Percentiles rank a stretch among this genome's conserved stretches.
Conservation (phyloP, 2,329 filamentous ascomycete species). For the Colletotrichum caudatum region DNA sequence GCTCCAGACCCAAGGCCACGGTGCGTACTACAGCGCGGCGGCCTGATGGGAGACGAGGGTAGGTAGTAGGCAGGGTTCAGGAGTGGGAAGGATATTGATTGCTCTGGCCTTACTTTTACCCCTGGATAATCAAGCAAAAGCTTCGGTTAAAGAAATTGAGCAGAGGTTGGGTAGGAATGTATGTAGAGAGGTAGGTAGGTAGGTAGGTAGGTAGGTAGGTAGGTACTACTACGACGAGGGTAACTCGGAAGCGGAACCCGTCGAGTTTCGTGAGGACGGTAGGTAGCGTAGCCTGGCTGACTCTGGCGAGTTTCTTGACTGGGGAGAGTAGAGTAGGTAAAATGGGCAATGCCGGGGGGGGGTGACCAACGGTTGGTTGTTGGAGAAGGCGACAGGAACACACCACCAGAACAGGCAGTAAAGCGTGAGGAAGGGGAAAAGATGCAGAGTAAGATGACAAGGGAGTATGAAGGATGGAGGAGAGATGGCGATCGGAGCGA, state of each 20-base stretch:
- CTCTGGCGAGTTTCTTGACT: slow-evolving; percentile 17
- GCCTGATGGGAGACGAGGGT: slow-evolving; percentile 42
- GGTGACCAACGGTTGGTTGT: slow-evolving; percentile 12
- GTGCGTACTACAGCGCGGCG: slow-evolving; percentile 39
- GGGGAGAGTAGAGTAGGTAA: background rate
- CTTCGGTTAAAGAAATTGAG: slow-evolving; percentile 35
- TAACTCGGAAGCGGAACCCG: slow-evolving; percentile 52
- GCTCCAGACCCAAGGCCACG: slow-evolving; percentile 21
- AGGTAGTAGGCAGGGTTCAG: slow-evolving; percentile 21
- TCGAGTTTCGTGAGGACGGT: slow-evolving; percentile 50
- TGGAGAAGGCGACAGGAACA: slow-evolving; percentile 25
- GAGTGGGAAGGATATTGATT: background rate
- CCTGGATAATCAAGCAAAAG: slow-evolving; percentile 52
- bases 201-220: slow-evolving; percentile 17
- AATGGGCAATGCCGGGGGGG: slow-evolving; percentile 12
- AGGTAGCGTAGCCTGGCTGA: slow-evolving; percentile 5
- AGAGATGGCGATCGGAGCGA: slow-evolving; percentile 45
- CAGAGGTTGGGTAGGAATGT: slow-evolving; percentile 1
- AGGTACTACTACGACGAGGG: slow-evolving; percentile 34
- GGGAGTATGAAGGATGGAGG: slow-evolving; percentile 37
- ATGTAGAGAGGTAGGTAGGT: slow-evolving; percentile 27
- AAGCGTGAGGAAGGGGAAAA: slow-evolving; percentile 20
- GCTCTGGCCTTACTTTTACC: slow-evolving; percentile 43
- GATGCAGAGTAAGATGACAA: slow-evolving; percentile 40
- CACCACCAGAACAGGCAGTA: slow-evolving; percentile 5